Base-by-base conservation (phyloP, 2,329 filamentous ascomycete genomes). In the Pseudogymnoascus sp. region DNA sequence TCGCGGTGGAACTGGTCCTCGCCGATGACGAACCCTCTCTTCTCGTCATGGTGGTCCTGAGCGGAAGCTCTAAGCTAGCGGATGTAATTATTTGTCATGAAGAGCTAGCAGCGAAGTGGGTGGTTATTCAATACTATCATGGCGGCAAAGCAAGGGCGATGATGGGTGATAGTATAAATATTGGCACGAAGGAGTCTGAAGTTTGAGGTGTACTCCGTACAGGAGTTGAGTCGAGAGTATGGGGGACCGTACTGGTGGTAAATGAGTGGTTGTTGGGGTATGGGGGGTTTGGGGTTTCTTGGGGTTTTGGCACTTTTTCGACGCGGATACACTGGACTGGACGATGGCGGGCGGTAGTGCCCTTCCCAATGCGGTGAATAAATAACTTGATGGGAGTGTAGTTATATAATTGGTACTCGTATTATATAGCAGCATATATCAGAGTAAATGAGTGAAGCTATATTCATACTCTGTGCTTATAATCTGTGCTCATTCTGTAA, bases 1-100 rank as follows among this genome's bases (percentile, higher is more conserved):
- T 86, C 77, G 84, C 84, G 68, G 82, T 78, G 67, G 86, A 87
- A 78, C 82, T 86, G 81, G 53, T 35, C 53, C 53, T 59, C 29
- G 29, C 53, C 53, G 53, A 59, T 59, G 53, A 59, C 53, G 53
- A 59, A 59, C 29, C 29, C 10, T 59, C 35, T 33, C 53, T 59
- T 21, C 35, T 59, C 53, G 29, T 59, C 53, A 59, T 59, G 53
- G 35, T 37, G 53, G 53, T 19, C 53, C 17, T 35, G 29, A 59
- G 53, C 29, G 53, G 19, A 6, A 59, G 53, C 53, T 59, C 53
- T 59, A 35, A 37, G 17, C 17, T 35, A 59, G 35, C 21, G 53
- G 29, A 59, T 50, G 44, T 50, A 50, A 17, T 50, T 50, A 50
- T 50, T 50, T 29, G 44, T 50, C 44, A 50, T 50, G 44, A 50